Evolutionary conservation across 768 basidiomycete species (phyloP).

Genomic region (Mycena belliarum): DNA sequence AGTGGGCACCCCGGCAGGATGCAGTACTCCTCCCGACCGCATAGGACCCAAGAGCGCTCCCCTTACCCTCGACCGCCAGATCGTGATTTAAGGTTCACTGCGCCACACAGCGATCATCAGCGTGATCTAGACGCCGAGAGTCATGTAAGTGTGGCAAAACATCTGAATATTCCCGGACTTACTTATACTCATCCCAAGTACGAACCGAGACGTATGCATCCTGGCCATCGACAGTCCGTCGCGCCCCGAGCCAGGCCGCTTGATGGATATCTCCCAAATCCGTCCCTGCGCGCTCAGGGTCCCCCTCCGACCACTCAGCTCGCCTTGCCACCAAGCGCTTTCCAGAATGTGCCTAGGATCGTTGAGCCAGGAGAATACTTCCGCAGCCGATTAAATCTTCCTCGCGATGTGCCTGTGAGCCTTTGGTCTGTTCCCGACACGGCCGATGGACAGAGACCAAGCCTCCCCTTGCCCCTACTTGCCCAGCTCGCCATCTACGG

Average conservation of each 20-base stretch:
- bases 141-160: neutral
- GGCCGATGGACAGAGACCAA: neutral
- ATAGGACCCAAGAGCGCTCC: neutral
- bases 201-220: neutral
- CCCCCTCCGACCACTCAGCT: neutral
- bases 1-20: neutral
- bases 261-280: no score
- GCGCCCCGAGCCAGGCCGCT: no score
- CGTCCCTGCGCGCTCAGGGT: neutral
- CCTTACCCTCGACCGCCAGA: neutral
- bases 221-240: neutral
- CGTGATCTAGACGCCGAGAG: neutral
- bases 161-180: neutral
- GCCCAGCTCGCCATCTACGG: conserved; percentile 67
- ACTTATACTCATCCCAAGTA: neutral
- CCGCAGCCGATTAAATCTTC: neutral
- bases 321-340: conserved; percentile 1
- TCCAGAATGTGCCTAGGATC: neutral
- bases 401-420: neutral
- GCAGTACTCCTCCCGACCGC: neutral
- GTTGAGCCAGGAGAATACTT: neutral
- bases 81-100: neutral
- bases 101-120: neutral
- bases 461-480: conserved; percentile 12
- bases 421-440: neutral